phyloP scores from a whole-genome alignment of 345 rosid genomes.

The Ailanthus altissimus region DNA sequence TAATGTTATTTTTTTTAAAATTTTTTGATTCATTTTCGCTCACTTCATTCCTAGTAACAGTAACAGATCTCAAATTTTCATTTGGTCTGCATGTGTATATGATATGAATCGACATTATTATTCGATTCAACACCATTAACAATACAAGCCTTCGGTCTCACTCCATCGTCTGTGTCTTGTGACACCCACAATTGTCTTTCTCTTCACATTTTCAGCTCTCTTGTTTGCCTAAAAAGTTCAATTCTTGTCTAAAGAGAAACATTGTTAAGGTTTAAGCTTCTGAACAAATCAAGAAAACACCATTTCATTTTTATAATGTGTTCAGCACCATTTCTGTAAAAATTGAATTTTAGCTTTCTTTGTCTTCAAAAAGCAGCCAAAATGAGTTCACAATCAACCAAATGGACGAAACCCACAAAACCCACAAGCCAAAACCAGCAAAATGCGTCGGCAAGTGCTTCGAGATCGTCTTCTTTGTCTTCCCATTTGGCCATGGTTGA shows the following conservation, averaged over 20 bases:
- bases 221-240: neutral
- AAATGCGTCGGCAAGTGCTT: slow-evolving; percentile 29
- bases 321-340: neutral
- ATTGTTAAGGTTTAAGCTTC: neutral
- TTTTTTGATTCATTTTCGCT: neutral
- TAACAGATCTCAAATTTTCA: slow-evolving; percentile 7
- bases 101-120: neutral
- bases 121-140: neutral
- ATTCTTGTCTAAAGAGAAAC: neutral
- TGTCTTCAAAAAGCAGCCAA: neutral
- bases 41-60: neutral
- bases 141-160: slow-evolving; percentile 13
- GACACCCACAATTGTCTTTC: neutral
- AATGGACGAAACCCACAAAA: slow-evolving; percentile 31
- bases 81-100: neutral
- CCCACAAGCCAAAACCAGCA: slow-evolving; percentile 23
- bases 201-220: neutral
- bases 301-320: neutral
- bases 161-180: slow-evolving; percentile 4
- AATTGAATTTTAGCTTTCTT: neutral
- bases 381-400: slow-evolving; percentile 58
- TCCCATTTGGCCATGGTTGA: slow-evolving; percentile 95
- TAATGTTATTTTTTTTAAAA: no score
- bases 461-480: slow-evolving; percentile 64
- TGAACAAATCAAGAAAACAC: neutral